A percentile compares a stretch with the other conserved stretches of the same genome.
Conservation (phyloP, 2,329 filamentous ascomycete genomes). For the Magnaporthales sp. region DNA sequence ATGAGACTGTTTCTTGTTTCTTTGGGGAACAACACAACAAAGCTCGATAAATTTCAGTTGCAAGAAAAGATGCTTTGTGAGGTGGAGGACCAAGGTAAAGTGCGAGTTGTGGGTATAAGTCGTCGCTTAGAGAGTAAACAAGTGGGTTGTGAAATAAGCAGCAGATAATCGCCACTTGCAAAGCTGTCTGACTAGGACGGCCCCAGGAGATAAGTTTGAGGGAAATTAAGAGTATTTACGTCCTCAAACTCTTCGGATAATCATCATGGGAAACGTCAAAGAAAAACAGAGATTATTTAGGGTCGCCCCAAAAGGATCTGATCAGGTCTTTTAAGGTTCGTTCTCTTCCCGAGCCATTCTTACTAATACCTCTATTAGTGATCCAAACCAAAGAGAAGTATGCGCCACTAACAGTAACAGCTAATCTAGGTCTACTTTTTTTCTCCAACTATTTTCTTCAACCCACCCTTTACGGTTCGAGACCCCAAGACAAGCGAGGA, state of each 20-base stretch:
- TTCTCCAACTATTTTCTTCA: background rate
- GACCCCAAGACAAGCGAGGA: background rate
- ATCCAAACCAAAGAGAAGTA: background rate
- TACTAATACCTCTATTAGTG: background rate
- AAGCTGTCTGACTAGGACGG: background rate
- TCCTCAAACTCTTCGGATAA: background rate
- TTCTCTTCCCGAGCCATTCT: background rate
- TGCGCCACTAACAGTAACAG: background rate
- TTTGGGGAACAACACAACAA: background rate
- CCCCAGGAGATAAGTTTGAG: background rate
- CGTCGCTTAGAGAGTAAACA: background rate
- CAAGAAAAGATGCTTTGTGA: background rate
- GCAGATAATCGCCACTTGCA: background rate
- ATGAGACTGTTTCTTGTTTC: background rate
- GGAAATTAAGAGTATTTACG: background rate
- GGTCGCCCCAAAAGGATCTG: background rate
- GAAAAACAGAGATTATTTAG: background rate
- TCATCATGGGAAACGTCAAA: background rate
- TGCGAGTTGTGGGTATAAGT: background rate
- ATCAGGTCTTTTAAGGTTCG: background rate
- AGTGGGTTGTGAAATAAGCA: background rate
- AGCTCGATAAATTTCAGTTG: background rate
- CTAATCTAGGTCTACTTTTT: background rate
- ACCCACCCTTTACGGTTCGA: background rate
- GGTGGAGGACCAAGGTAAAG: background rate